Conservation (phyloP, 176 grass and related monocot species). For the Oryza officinalis region DNA sequence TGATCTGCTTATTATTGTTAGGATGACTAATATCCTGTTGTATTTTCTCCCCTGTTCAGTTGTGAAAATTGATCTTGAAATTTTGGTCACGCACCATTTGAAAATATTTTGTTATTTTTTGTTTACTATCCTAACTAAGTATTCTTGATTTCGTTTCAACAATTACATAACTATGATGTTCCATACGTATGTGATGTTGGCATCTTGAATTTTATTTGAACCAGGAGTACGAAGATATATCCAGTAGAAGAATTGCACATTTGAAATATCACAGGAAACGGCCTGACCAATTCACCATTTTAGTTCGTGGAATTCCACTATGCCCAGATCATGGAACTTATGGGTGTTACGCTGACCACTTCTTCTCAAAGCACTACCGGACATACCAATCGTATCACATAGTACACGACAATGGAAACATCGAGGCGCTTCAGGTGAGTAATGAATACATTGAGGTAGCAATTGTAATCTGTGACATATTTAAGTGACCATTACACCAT, state of each 20-base stretch:
- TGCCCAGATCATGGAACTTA: conserved; percentile 64
- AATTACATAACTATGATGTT: not conserved
- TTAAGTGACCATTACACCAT: not conserved
- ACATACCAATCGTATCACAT: conserved; percentile 69
- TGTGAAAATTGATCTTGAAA: not conserved
- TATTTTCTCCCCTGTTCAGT: not conserved
- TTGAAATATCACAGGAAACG: conserved; percentile 56
- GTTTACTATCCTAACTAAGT: not conserved
- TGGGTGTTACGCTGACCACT: conserved; percentile 77
- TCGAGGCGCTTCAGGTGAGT: conserved; percentile 66
- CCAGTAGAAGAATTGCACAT: conserved; percentile 53
- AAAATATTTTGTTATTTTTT: not conserved
- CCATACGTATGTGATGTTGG: not conserved
- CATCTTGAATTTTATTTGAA: conserved; percentile 32
- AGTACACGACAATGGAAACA: conserved; percentile 54
- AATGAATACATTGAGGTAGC: not conserved
- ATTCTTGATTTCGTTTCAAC: not conserved
- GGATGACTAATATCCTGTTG: not conserved
- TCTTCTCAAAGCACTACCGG: conserved; percentile 79
- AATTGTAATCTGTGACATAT: not conserved
- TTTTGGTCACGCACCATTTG: not conserved
- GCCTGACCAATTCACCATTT: conserved; percentile 74
- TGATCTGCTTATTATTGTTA: not conserved
- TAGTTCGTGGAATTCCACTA: conserved; percentile 73
- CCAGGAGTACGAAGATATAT: conserved; percentile 68